A percentile compares a stretch with the other conserved stretches of the same genome.
phyloP scores from a whole-genome alignment of 2,329 filamentous ascomycete genomes.

The Orbilia brochopaga region DNA sequence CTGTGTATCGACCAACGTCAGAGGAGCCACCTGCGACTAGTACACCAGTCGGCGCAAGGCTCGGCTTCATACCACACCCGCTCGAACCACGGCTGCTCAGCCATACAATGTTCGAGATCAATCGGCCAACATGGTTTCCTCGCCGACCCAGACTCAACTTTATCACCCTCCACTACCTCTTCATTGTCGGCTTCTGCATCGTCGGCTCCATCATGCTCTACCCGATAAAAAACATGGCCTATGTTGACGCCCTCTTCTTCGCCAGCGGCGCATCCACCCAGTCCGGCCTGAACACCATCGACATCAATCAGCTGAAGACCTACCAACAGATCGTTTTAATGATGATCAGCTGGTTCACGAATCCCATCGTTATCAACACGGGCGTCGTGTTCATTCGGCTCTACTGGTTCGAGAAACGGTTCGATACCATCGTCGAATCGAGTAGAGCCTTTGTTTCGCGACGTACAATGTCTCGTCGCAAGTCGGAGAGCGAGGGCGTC shows the following conservation, averaged over 20 bases:
- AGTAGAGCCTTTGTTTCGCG: constrained; percentile 31
- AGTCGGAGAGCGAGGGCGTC: constrained; percentile 34
- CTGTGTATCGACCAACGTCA: background rate
- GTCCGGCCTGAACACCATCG: constrained; percentile 80
- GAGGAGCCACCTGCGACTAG: background rate
- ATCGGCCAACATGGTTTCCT: constrained; percentile 29
- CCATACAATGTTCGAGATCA: constrained; percentile 36
- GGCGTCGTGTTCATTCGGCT: constrained; percentile 89
- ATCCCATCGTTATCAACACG: constrained; percentile 82
- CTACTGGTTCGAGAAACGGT: constrained; percentile 98
- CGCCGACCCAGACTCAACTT: constrained; percentile 70
- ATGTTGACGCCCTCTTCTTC: constrained; percentile 89
- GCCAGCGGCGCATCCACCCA: constrained; percentile 86
- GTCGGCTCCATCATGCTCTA: constrained; percentile 79
- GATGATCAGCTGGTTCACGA: constrained; percentile 73
- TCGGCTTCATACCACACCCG: background rate
- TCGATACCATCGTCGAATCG: constrained; percentile 69
- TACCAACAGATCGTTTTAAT: constrained; percentile 78
- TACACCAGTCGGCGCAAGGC: background rate
- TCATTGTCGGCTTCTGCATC: constrained; percentile 74
- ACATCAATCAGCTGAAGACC: constrained; percentile 71
- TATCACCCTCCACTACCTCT: constrained; percentile 77
- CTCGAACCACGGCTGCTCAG: background rate
- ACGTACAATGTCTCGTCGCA: constrained; percentile 36
- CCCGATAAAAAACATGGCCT: constrained; percentile 68